Evolutionary conservation across 371 early-diverging fungal genomes (phyloP).

Genomic region (Mucor piriformis): DNA sequence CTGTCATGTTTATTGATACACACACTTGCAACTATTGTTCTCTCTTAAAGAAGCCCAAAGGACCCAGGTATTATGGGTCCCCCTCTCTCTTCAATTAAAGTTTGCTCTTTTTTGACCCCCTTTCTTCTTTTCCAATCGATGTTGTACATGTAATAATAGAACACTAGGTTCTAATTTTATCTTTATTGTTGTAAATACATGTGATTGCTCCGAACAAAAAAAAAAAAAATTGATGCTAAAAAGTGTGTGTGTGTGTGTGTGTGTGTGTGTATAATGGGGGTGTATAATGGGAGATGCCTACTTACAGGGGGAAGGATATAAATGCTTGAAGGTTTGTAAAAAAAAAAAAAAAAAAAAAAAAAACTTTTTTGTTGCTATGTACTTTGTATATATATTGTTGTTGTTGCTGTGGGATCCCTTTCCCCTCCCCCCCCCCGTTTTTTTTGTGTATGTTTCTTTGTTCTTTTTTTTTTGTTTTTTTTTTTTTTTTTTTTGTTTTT

Average conservation of each 20-base stretch:
- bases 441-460: constrained; percentile 6
- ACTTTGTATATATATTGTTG: constrained; percentile 2
- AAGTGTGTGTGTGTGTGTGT: constrained; percentile 7
- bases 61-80: no score
- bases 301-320: no score
- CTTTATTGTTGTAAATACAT: constrained; percentile 3
- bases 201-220: constrained; percentile 5
- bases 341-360: no score
- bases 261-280: constrained; percentile 6
- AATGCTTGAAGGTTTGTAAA: no score
- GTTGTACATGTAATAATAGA: no score
- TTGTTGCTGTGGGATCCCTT: background rate
- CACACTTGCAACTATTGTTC: background rate
- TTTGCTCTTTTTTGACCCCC: no score
- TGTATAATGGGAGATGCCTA: background rate
- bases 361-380: constrained; percentile 3
- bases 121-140: background rate
- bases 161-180: background rate
- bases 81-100: no score
- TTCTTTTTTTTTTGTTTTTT: background rate
- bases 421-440: background rate
- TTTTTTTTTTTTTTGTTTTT: background rate
- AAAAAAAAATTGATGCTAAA: constrained; percentile 6
- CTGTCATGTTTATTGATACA: constrained; percentile 9
- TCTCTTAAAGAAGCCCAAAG: background rate